phyloP scores from a whole-genome alignment of 2,329 filamentous ascomycete species.

The Epichloe hybrida region DNA sequence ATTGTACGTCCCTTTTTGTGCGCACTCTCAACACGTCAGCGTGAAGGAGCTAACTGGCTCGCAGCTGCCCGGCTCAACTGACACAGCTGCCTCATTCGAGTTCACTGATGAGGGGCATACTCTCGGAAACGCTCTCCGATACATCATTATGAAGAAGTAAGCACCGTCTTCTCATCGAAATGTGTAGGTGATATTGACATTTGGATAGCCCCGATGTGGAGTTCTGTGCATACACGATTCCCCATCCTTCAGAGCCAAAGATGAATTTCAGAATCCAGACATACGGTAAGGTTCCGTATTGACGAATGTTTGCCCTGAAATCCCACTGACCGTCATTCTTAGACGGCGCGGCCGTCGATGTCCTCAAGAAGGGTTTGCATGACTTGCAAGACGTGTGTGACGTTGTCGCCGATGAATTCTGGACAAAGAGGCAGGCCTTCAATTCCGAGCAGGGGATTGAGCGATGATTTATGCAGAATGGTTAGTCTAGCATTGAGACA shows the following conservation, averaged over 20 bases:
- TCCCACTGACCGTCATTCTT: conserved; percentile 2
- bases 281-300: conserved; percentile 50
- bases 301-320: conserved; percentile 6
- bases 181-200: conserved; percentile 2
- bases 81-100: conserved; percentile 87
- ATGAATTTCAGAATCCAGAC: conserved; percentile 98
- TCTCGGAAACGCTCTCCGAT: conserved; percentile 83
- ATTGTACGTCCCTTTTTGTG: conserved; percentile 35
- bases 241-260: conserved; percentile 87
- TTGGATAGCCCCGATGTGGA: conserved; percentile 72
- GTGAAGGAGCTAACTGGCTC: background rate
- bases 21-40: background rate
- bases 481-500: background rate
- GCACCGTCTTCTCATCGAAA: conserved; percentile 12
- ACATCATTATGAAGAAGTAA: conserved; percentile 98
- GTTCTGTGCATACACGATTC: conserved; percentile 96
- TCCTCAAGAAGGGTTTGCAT: conserved; percentile 76
- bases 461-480: conserved; percentile 12
- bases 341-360: conserved; percentile 74
- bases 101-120: conserved; percentile 92
- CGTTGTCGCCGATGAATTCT: conserved; percentile 85
- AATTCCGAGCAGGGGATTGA: conserved; percentile 21
- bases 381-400: conserved; percentile 89
- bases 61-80: conserved; percentile 71
- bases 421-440: conserved; percentile 33